Conservation (phyloP, 805 yeast species). For the Dipodascus albidus region DNA sequence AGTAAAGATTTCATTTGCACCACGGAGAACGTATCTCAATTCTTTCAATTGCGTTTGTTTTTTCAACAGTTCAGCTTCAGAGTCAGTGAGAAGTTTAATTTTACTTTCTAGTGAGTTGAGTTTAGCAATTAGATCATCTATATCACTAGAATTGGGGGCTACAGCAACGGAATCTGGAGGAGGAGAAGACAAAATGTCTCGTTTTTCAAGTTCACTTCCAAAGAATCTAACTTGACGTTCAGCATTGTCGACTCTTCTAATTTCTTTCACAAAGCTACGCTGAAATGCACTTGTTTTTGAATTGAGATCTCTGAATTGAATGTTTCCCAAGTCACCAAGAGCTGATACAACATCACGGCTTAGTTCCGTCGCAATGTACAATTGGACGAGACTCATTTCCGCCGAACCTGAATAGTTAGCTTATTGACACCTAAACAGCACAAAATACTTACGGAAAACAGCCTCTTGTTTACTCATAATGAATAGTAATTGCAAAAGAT, state of each 20-base stretch:
- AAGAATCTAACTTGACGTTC: constrained; percentile 63
- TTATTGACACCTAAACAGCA: not conserved
- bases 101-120: constrained; percentile 64
- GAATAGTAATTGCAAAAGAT: not conserved
- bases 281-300: constrained; percentile 73
- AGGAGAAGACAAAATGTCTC: constrained; percentile 22
- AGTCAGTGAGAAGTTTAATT: constrained; percentile 55
- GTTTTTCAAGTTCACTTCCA: constrained; percentile 21
- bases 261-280: constrained; percentile 80
- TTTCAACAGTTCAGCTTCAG: constrained; percentile 50
- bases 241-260: constrained; percentile 72
- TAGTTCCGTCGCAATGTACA: constrained; percentile 83
- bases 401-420: constrained; percentile 57
- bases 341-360: constrained; percentile 78
- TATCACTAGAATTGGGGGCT: constrained; percentile 40
- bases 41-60: constrained; percentile 61
- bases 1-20: constrained; percentile 33
- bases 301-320: constrained; percentile 87
- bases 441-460: not conserved
- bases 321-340: constrained; percentile 73
- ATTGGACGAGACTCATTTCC: constrained; percentile 90
- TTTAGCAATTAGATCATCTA: constrained; percentile 59
- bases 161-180: constrained; percentile 32
- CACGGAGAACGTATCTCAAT: constrained; percentile 48
- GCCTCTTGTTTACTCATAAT: not conserved